phyloP scores from a whole-genome alignment of 164 flowering plant species.

The Nymphaea colorata region DNA sequence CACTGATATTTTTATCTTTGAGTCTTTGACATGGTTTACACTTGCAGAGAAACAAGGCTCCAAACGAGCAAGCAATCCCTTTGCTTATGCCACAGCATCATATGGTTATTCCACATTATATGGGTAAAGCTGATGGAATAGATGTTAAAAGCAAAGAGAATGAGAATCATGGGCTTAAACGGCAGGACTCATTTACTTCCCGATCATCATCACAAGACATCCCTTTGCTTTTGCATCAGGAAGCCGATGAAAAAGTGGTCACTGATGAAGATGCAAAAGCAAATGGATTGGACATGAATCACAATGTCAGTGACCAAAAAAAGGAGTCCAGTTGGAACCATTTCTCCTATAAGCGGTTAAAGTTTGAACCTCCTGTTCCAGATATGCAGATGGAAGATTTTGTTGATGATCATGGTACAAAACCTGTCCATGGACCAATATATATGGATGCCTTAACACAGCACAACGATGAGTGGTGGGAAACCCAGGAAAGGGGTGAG shows the following conservation, averaged over 20 bases:
- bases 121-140: slow-evolving; percentile 46
- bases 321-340: slow-evolving; percentile 24
- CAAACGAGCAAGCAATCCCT: slow-evolving; percentile 86
- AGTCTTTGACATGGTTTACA: not conserved
- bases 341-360: slow-evolving; percentile 53
- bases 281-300: slow-evolving; percentile 22
- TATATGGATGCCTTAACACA: slow-evolving; percentile 20
- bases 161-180: slow-evolving; percentile 22
- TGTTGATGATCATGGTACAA: slow-evolving; percentile 47
- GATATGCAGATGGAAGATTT: slow-evolving; percentile 58
- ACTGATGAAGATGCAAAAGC: slow-evolving; percentile 24
- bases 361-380: slow-evolving; percentile 29
- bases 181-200: slow-evolving; percentile 60
- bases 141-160: slow-evolving; percentile 25
- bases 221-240: slow-evolving; percentile 91
- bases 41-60: slow-evolving; percentile 93
- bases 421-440: slow-evolving; percentile 18
- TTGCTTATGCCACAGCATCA: slow-evolving; percentile 97
- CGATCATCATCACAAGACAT: slow-evolving; percentile 63
- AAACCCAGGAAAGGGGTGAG: slow-evolving; percentile 66
- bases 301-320: slow-evolving; percentile 23
- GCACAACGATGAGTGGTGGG: slow-evolving; percentile 78
- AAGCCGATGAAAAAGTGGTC: slow-evolving; percentile 38
- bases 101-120: slow-evolving; percentile 98
- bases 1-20: not conserved